Percentiles rank a stretch among this genome's conserved stretches.
These are phyloP conservation scores for Bacterosira constricta DNA, from an alignment of 108 stramenopile genomes.

Conservation along the genomic window DNA sequence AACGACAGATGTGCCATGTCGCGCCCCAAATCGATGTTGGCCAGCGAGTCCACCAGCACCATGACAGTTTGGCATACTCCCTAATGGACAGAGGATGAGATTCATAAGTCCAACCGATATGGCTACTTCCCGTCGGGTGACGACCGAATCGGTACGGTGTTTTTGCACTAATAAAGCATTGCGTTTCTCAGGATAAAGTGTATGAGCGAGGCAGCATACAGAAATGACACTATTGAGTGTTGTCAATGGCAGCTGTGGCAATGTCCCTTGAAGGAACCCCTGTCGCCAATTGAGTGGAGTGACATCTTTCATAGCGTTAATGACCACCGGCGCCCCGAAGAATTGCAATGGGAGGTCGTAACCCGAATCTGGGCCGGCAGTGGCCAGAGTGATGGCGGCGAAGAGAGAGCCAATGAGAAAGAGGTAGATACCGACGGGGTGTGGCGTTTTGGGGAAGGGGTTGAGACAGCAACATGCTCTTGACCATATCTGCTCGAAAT, in stretches of 20 bases:
- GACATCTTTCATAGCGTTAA: slow-evolving; percentile 55
- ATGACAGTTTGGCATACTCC: slow-evolving; percentile 86
- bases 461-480: slow-evolving; percentile 44
- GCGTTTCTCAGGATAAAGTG: slow-evolving; percentile 75
- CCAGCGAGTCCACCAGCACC: slow-evolving; percentile 90
- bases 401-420: slow-evolving; percentile 59
- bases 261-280: slow-evolving; percentile 72
- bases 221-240: slow-evolving; percentile 80
- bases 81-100: slow-evolving; percentile 68
- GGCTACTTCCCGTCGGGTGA: slow-evolving; percentile 65
- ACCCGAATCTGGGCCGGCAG: slow-evolving; percentile 33
- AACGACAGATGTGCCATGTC: slow-evolving; percentile 78
- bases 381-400: slow-evolving; percentile 48
- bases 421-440: slow-evolving; percentile 70
- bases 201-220: slow-evolving; percentile 73
- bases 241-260: slow-evolving; percentile 85
- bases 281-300: slow-evolving; percentile 61
- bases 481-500: neutral
- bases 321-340: slow-evolving; percentile 57
- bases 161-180: neutral
- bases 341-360: slow-evolving; percentile 57
- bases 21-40: slow-evolving; percentile 83
- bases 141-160: slow-evolving; percentile 47
- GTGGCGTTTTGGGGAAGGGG: slow-evolving; percentile 39
- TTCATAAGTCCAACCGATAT: slow-evolving; percentile 84